Base-by-base conservation (phyloP, 2,329 filamentous ascomycete genomes). In the Alternaria infectoria region DNA sequence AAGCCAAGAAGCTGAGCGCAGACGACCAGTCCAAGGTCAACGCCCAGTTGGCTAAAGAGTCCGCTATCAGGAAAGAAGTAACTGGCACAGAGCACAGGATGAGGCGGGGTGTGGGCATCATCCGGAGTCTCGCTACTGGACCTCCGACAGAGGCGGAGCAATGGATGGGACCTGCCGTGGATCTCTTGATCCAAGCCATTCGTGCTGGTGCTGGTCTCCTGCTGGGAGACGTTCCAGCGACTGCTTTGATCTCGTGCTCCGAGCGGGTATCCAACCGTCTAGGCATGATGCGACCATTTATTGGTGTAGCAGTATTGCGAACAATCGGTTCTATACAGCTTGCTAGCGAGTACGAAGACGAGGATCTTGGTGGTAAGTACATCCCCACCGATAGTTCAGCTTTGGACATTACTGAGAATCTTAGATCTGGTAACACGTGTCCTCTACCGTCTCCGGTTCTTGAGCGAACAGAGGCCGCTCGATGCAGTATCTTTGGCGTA, bases 21-120 rank as follows among this genome's bases (percentile, higher is more conserved):
- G 96, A 98, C 36, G 95, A 99, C 74, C 90, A 91, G 69, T 88
- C 90, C 28, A 98, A 97, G 80, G 92, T 98, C 61, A 95, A 96
- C 56, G 91, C 92, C 7, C 96, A 99, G 74, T 83, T 98, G 25
- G 90, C 89, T 62, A 98, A 97, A 80, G 96, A 99, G 79, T 84
- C 90, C 1, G 86, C 85, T 52, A 96, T 97, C 61, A 89, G 96
- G 44, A 83, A 87, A 59, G 86, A 89, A n/a, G 88, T 99, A 13
- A 85, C 87, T 49, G 83, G 85, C 51, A 83, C 93, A 40, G 91
- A 92, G 71, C 88, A 89, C 54, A 90, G 87, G 56, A 86, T 98
- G 54, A 84, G 90, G 68, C 90, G 96, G 69, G 95, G 96, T 57
- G 90, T 97, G 67, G 94, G 94, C 1, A 91, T 97, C 59, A 91